A percentile compares a stretch with the other conserved stretches of the same genome.
Conservation (phyloP, 345 rosid genomes). For the Gossypium mustelinum region DNA sequence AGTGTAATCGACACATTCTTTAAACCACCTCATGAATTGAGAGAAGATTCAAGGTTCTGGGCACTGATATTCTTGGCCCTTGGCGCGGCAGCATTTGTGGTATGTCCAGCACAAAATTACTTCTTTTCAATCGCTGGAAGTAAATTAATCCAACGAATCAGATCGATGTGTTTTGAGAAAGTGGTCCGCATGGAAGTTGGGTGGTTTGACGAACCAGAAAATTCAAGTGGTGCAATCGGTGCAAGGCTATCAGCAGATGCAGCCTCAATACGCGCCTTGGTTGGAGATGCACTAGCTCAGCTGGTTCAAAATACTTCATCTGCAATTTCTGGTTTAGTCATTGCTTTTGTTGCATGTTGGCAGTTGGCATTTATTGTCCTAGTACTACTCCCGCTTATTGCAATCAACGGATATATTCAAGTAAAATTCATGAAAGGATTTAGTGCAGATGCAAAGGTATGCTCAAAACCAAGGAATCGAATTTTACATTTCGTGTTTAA, state of each 20-base stretch:
- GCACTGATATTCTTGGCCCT: slow-evolving; percentile 53
- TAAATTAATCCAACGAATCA: slow-evolving; percentile 50
- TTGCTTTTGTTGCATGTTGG: slow-evolving; percentile 72
- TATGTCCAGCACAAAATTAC: slow-evolving; percentile 44
- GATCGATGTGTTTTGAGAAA: slow-evolving; percentile 67
- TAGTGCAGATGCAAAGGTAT: slow-evolving; percentile 74
- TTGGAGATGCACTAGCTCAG: slow-evolving; percentile 62
- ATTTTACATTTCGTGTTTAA: neutral
- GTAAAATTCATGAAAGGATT: slow-evolving; percentile 64
- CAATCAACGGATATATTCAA: slow-evolving; percentile 46
- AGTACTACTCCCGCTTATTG: slow-evolving; percentile 60
- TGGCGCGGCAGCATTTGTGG: slow-evolving; percentile 44
- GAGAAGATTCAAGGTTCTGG: slow-evolving; percentile 54
- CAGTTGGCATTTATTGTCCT: slow-evolving; percentile 51
- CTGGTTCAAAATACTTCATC: slow-evolving; percentile 54
- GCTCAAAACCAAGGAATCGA: neutral
- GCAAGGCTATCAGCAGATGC: slow-evolving; percentile 83
- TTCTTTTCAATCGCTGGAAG: slow-evolving; percentile 64
- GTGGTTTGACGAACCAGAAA: slow-evolving; percentile 71
- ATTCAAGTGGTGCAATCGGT: slow-evolving; percentile 73
- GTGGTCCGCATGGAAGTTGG: slow-evolving; percentile 69
- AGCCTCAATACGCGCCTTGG: slow-evolving; percentile 49
- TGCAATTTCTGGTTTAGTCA: slow-evolving; percentile 49
- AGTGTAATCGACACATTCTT: slow-evolving; percentile 52
- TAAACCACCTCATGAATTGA: slow-evolving; percentile 45